A percentile compares a stretch with the other conserved stretches of the same genome.
phyloP scores from a whole-genome alignment of 1,139 yeast species.

The Pichia sp. region DNA sequence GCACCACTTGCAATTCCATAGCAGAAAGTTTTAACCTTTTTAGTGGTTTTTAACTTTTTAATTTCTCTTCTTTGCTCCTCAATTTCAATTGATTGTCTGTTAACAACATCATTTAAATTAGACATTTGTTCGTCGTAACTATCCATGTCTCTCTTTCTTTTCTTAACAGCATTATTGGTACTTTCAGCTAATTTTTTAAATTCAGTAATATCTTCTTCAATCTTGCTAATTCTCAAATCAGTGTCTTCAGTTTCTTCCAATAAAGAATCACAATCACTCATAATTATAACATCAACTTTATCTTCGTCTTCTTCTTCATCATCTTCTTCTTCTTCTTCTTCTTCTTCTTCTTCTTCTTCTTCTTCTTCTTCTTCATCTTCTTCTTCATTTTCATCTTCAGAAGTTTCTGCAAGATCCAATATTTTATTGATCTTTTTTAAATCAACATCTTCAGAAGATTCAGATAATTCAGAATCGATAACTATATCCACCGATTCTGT shows the following conservation, averaged over 20 bases:
- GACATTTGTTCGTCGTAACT: neutral
- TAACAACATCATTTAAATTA: neutral
- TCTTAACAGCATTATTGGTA: neutral
- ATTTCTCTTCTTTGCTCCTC: constrained; percentile 1
- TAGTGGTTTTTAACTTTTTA: neutral
- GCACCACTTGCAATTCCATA: constrained; percentile 11
- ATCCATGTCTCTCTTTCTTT: neutral
- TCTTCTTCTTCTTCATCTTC: neutral
- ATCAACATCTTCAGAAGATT: neutral
- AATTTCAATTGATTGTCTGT: neutral
- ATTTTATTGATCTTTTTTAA: too few species aligned
- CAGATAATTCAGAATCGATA: neutral
- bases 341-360: neutral
- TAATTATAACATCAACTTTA: neutral
- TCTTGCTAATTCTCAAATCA: neutral
- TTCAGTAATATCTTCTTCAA: neutral
- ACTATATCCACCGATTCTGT: neutral
- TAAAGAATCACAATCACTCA: neutral
- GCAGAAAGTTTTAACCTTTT: constrained; percentile 1
- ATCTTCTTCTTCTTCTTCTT: neutral
- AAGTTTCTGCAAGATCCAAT: too few species aligned
- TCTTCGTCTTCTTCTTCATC: neutral
- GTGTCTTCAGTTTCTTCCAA: neutral
- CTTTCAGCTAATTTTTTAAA: neutral
- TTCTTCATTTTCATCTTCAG: neutral